A percentile compares a stretch with the other conserved stretches of the same genome.
phyloP scores from a whole-genome alignment of 139 green algal genomes.

The Pseudopediastrum boryanum region DNA sequence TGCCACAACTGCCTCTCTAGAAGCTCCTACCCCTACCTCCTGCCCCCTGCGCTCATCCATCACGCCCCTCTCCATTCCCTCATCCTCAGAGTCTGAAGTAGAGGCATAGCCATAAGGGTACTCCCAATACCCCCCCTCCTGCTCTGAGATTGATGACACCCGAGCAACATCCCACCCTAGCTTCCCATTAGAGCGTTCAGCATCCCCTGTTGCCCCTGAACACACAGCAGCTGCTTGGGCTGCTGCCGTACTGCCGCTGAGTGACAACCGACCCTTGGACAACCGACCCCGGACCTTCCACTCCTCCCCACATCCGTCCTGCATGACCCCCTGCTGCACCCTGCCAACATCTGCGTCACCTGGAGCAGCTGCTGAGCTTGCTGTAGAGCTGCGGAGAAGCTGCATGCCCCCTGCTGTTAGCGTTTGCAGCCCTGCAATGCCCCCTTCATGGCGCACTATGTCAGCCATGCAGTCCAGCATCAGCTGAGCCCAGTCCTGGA shows the following conservation, averaged over 20 bases:
- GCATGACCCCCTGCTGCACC: not conserved
- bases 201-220: not conserved
- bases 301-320: not conserved
- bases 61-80: constrained; percentile 3
- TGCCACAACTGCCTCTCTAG: not conserved
- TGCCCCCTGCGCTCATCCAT: not conserved
- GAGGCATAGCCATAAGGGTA: constrained; percentile 10
- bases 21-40: not conserved
- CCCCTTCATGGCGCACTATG: constrained; percentile 32
- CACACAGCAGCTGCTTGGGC: not conserved
- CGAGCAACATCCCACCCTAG: not conserved
- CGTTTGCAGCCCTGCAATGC: constrained; percentile 27
- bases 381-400: constrained; percentile 18
- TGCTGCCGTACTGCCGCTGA: constrained; percentile 7
- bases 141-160: not conserved
- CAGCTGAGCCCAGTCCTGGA: constrained; percentile 44
- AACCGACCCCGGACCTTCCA: constrained; percentile 29
- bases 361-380: not conserved
- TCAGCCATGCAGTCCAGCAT: constrained; percentile 61
- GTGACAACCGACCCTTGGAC: not conserved
- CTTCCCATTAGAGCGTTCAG: not conserved
- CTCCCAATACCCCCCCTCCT: constrained; percentile 24
- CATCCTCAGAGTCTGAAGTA: not conserved
- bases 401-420: constrained; percentile 21
- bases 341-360: not conserved